Evolutionary conservation across 1,139 yeast species (phyloP), one percentile per base, ranked within the genome.

Genomic region (Arxiozyma slooffiae): DNA sequence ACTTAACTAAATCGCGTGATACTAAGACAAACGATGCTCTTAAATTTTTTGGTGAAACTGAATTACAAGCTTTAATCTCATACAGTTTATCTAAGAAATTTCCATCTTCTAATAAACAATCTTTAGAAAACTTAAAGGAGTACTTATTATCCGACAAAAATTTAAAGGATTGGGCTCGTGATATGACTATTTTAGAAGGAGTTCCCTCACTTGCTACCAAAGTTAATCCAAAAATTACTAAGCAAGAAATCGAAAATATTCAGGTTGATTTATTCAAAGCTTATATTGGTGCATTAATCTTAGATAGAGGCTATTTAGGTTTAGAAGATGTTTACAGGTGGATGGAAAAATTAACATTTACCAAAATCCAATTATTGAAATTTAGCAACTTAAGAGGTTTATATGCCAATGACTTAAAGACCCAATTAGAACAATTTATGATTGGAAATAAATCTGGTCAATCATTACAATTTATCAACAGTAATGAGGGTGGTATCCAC

Each of bases 271-370:
- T 41, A 14, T 45, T 51, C 16, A 47, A 51, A 41, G 45, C 54
- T 21, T 51, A 44, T 38, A 38, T 51, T 18, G 54, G 52, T 17
- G 54, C 50, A n/a, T 36, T 51, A 14, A 39, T 47, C 4, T n/a
- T 42, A 11, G 54, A 51, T 20, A 44, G 44, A 16, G 21, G 21
- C 9, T 38, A 38, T 17, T 7, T 26, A 4, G 7, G 42, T 18
- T 37, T 40, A 5, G 22, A 38, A 2, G 47, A 44, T 37, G 18
- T 51, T 11, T 16, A 16, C 18, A 41, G n/a, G 6, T 51, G 50
- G 50, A 11, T 49, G 11, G 38, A 22, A 14, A 14, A 8, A 14
- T 30, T 47, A 20, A 17, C 8, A 20, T 41, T 38, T 22, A 20
- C 39, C 7, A 30, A 41, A 18, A 20, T 49, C 14, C n/a, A 36